Evolutionary conservation across 805 yeast species (phyloP).

Genomic region (Lachancea fermentati): DNA sequence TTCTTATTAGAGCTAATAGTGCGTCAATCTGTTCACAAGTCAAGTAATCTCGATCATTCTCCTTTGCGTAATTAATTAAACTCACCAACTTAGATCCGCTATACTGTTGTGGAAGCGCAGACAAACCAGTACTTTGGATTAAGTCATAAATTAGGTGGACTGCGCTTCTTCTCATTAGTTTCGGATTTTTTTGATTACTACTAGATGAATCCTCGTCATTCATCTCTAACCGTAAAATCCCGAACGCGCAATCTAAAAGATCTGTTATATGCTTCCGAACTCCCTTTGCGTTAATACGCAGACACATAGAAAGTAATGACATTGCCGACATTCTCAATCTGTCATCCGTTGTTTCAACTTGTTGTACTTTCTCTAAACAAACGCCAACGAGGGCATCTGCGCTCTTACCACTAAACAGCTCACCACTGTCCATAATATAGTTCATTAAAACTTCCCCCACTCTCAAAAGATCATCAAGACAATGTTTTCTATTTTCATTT

Average conservation of each 20-base stretch:
- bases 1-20: slow-evolving; percentile 28
- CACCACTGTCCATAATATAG: slow-evolving; percentile 45
- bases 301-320: slow-evolving; percentile 72
- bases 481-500: slow-evolving; percentile 19
- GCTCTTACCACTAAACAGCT: slow-evolving; percentile 41
- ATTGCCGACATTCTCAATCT: slow-evolving; percentile 78
- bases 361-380: slow-evolving; percentile 38
- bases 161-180: slow-evolving; percentile 66
- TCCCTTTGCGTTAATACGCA: slow-evolving; percentile 54
- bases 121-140: slow-evolving; percentile 42
- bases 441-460: slow-evolving; percentile 77
- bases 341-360: slow-evolving; percentile 40
- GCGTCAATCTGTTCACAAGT: slow-evolving; percentile 53
- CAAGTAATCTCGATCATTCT: slow-evolving; percentile 50
- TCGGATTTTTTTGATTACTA: slow-evolving; percentile 28
- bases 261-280: slow-evolving; percentile 43
- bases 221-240: slow-evolving; percentile 61
- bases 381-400: slow-evolving; percentile 41
- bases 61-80: slow-evolving; percentile 39
- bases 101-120: slow-evolving; percentile 46
- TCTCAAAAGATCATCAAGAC: slow-evolving; percentile 63
- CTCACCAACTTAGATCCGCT: slow-evolving; percentile 37
- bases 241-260: slow-evolving; percentile 70
- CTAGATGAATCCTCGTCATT: slow-evolving; percentile 3
- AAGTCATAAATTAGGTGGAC: slow-evolving; percentile 62